Percentiles rank a stretch among this genome's conserved stretches.
Evolutionary conservation across 2,329 filamentous ascomycete species (phyloP).

Genomic region (Talaromyces amestolkiae): DNA sequence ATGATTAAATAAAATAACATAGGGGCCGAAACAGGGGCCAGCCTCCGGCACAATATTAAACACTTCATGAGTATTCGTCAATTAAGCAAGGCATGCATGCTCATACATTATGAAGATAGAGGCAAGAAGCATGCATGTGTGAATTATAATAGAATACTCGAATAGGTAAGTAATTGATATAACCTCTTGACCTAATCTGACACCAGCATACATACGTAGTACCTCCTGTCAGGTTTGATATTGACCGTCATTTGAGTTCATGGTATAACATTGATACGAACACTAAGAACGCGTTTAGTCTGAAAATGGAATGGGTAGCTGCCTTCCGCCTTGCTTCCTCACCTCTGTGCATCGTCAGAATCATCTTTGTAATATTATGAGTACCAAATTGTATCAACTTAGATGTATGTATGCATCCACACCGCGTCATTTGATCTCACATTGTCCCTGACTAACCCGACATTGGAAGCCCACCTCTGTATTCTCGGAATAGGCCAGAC

Average conservation of each 20-base stretch:
- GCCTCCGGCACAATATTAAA: not conserved
- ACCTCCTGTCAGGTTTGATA: not conserved
- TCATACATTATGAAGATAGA: not conserved
- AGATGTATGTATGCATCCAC: constrained; percentile 3
- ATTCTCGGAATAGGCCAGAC: not conserved
- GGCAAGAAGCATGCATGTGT: not conserved
- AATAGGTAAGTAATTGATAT: not conserved
- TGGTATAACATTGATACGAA: not conserved
- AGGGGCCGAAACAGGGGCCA: not conserved
- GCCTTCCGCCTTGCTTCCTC: not conserved
- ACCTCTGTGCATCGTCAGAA: not conserved
- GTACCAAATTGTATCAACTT: not conserved
- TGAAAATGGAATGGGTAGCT: not conserved
- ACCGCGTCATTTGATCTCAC: constrained; percentile 5
- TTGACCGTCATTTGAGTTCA: not conserved
- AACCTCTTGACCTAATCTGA: not conserved
- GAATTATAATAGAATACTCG: not conserved
- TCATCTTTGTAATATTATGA: not conserved
- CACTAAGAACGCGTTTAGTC: not conserved
- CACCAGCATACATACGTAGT: not conserved
- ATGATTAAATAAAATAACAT: not conserved
- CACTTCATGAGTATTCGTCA: not conserved
- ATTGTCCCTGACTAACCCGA: constrained; percentile 1
- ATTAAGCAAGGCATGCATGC: not conserved
- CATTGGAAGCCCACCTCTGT: not conserved